These are phyloP conservation scores for Fusarium mangiferae DNA, from an alignment of 2,329 filamentous ascomycete genomes.

Conservation along the genomic window DNA sequence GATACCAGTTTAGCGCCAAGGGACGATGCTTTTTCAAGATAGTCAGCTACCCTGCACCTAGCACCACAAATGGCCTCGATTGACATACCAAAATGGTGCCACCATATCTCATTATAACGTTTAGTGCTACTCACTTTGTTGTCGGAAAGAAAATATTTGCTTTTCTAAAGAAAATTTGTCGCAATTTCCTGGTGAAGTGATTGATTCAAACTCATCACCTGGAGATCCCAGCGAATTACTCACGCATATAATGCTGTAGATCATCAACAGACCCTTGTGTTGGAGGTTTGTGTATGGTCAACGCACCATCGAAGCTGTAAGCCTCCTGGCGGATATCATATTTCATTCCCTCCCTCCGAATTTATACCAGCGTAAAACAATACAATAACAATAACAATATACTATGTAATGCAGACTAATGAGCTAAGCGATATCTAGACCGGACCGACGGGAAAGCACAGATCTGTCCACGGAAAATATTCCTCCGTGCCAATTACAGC, in stretches of 20 bases:
- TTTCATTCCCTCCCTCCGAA: too few species aligned
- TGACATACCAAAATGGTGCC: neutral
- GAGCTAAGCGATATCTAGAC: neutral
- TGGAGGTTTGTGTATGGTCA: too few species aligned
- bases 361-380: too few species aligned
- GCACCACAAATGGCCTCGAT: accelerated
- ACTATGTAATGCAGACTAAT: too few species aligned
- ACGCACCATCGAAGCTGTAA: accelerated
- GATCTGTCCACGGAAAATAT: slow-evolving; percentile 3
- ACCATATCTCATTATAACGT: accelerated
- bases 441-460: neutral
- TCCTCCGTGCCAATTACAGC: slow-evolving; percentile 1
- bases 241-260: too few species aligned
- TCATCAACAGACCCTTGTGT: too few species aligned
- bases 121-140: too few species aligned
- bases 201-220: accelerated
- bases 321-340: accelerated
- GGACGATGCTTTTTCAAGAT: neutral
- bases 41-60: neutral
- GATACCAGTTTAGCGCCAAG: accelerated
- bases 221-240: too few species aligned
- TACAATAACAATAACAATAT: too few species aligned
- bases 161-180: too few species aligned
- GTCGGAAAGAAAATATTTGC: too few species aligned
- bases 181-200: accelerated